Percentiles rank a stretch among this genome's conserved stretches.
phyloP scores from a whole-genome alignment of 2,329 filamentous ascomycete genomes.

The Fusarium piperis region DNA sequence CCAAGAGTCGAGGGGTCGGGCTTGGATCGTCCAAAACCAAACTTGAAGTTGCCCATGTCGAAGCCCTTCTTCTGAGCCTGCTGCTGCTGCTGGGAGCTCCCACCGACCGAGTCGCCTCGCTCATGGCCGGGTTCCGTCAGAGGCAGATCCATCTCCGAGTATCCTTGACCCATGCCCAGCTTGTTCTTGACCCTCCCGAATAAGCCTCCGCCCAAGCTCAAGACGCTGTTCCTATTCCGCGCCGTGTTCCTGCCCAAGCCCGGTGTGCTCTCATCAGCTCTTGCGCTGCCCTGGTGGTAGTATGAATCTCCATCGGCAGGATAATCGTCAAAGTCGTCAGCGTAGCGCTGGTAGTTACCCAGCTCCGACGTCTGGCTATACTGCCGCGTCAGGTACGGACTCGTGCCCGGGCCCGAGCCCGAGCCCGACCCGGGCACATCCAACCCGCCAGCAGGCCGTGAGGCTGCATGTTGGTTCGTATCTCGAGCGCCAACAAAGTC shows the following conservation, averaged over 20 bases:
- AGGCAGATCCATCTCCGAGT: slow-evolving; percentile 98
- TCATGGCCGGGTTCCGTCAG: slow-evolving; percentile 77
- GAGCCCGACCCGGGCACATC: slow-evolving; percentile 27
- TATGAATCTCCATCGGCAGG: slow-evolving; percentile 81
- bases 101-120: slow-evolving; percentile 49
- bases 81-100: slow-evolving; percentile 54
- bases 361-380: slow-evolving; percentile 83
- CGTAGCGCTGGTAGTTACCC: slow-evolving; percentile 91
- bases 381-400: slow-evolving; percentile 61
- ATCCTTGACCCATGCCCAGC: slow-evolving; percentile 86
- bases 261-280: slow-evolving; percentile 64
- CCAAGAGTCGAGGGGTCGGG: slow-evolving; percentile 90
- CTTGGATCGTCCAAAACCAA: slow-evolving; percentile 86
- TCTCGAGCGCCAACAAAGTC: slow-evolving; percentile 83
- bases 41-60: slow-evolving; percentile 84
- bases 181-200: slow-evolving; percentile 89
- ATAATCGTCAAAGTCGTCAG: slow-evolving; percentile 85
- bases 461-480: slow-evolving; percentile 57
- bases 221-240: slow-evolving; percentile 86
- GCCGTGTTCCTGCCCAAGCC: slow-evolving; percentile 59
- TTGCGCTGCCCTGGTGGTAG: slow-evolving; percentile 78
- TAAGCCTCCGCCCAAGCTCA: slow-evolving; percentile 86
- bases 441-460: slow-evolving; percentile 51
- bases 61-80: slow-evolving; percentile 58
- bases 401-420: slow-evolving; percentile 30